phyloP scores from a whole-genome alignment of 495 filamentous ascomycete genomes.

The Aspergillus olivimuriae region DNA sequence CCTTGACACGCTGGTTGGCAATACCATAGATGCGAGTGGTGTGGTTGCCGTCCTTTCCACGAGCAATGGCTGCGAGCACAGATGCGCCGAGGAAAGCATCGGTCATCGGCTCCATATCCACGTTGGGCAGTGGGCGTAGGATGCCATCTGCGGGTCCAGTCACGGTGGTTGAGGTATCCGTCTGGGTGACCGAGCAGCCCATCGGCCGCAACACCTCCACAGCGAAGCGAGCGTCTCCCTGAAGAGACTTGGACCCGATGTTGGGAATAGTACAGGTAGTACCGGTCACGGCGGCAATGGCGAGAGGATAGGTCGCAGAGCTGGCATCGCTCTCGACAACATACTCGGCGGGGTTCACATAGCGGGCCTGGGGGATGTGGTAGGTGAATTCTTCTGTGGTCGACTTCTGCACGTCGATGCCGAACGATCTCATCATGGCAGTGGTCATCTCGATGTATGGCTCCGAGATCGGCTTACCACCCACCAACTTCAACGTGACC shows the following conservation, averaged over 20 bases:
- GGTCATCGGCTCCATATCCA: conserved; percentile 99
- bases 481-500: conserved; percentile 81
- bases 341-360: conserved; percentile 81
- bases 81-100: conserved; percentile 96
- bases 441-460: conserved; percentile 99
- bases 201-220: conserved; percentile 86
- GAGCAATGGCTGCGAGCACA: conserved; percentile 87
- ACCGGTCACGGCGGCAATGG: conserved; percentile 89
- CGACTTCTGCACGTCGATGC: conserved; percentile 70
- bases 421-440: conserved; percentile 94
- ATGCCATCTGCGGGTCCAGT: conserved; percentile 72
- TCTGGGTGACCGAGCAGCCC: conserved; percentile 88
- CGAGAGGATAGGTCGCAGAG: conserved; percentile 93
- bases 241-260: conserved; percentile 84
- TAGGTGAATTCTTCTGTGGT: conserved; percentile 80
- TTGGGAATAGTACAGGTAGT: conserved; percentile 94
- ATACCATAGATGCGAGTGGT: conserved; percentile 88
- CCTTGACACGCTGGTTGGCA: conserved; percentile 98
- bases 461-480: conserved; percentile 93
- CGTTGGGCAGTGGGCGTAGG: conserved; percentile 62
- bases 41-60: conserved; percentile 41
- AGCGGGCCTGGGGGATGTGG: conserved; percentile 80
- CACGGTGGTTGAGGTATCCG: conserved; percentile 81
- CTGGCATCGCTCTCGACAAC: conserved; percentile 95
- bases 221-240: conserved; percentile 94